These are phyloP conservation scores for Penicillium argentinense DNA, from an alignment of 495 filamentous ascomycete genomes.

Conservation along the genomic window DNA sequence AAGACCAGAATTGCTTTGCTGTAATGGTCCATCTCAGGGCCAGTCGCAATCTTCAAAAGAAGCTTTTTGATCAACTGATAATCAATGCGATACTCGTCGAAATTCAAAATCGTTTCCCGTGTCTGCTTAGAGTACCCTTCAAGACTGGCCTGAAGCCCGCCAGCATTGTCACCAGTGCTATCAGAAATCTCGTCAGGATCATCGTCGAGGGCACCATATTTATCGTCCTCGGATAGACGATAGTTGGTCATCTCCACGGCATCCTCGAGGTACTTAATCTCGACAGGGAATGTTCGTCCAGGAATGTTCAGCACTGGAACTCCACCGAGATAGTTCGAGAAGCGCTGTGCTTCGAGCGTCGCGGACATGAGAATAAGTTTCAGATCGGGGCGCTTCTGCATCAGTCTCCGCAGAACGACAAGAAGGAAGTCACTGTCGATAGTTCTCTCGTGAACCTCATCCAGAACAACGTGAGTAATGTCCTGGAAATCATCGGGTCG, in stretches of 20 bases:
- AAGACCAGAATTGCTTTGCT: slow-evolving; percentile 95
- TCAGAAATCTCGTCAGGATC: slow-evolving; percentile 51
- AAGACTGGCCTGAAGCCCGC: slow-evolving; percentile 50
- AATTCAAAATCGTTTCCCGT: slow-evolving; percentile 64
- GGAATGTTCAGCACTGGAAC: slow-evolving; percentile 88
- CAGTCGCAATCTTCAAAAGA: slow-evolving; percentile 67
- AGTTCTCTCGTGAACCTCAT: slow-evolving; percentile 92
- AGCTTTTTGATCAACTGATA: slow-evolving; percentile 77
- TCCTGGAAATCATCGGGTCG: slow-evolving; percentile 79
- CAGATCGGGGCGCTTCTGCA: slow-evolving; percentile 68
- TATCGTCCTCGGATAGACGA: slow-evolving; percentile 53
- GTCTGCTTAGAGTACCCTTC: slow-evolving; percentile 73
- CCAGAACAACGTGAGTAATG: slow-evolving; percentile 88
- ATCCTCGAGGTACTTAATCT: slow-evolving; percentile 86
- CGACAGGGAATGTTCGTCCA: slow-evolving; percentile 89
- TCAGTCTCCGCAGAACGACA: slow-evolving; percentile 80
- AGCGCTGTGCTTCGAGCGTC: slow-evolving; percentile 86
- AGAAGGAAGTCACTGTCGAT: slow-evolving; percentile 96
- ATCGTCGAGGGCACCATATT: slow-evolving; percentile 41
- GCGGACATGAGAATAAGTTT: slow-evolving; percentile 94
- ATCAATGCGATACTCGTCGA: slow-evolving; percentile 86
- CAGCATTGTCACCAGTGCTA: slow-evolving; percentile 28
- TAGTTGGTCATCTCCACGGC: slow-evolving; percentile 80
- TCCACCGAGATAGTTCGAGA: slow-evolving; percentile 81
- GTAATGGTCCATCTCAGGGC: slow-evolving; percentile 62